These are phyloP conservation scores for Solanum ossicruentum DNA, from an alignment of 257 asterid species.

Conservation along the genomic window DNA sequence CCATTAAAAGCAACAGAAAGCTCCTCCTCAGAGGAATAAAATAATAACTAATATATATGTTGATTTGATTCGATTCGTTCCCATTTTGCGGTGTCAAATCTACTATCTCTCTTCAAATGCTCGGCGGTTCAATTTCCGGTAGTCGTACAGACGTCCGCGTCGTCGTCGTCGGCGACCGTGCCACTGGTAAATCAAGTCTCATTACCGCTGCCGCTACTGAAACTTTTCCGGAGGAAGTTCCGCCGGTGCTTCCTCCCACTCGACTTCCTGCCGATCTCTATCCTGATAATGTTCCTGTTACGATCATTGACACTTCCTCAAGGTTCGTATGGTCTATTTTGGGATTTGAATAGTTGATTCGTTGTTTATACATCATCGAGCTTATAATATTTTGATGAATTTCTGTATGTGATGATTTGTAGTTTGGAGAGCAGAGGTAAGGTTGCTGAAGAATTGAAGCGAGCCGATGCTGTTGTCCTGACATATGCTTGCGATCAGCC, in stretches of 20 bases:
- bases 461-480: constrained; percentile 87
- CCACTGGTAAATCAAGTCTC: constrained; percentile 92
- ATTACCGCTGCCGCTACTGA: constrained; percentile 86
- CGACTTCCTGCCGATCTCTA: constrained; percentile 93
- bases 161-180: constrained; percentile 92
- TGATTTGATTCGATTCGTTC: not conserved
- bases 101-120: constrained; percentile 21
- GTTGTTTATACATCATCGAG: not conserved
- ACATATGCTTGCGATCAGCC: constrained; percentile 99
- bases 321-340: constrained; percentile 27
- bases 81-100: not conserved
- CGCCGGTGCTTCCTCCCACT: constrained; percentile 87
- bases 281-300: constrained; percentile 72
- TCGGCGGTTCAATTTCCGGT: constrained; percentile 35
- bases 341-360: not conserved
- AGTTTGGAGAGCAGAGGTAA: constrained; percentile 89
- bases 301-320: constrained; percentile 84
- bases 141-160: constrained; percentile 63
- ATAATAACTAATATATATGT: not conserved
- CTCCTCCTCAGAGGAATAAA: not conserved
- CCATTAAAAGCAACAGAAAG: constrained; percentile 2
- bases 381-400: not conserved
- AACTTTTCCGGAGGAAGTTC: constrained; percentile 64
- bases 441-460: constrained; percentile 94
- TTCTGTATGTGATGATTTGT: constrained; percentile 3